These are phyloP conservation scores for Fraxinus americana DNA, from an alignment of 257 asterid species.

Conservation along the genomic window DNA sequence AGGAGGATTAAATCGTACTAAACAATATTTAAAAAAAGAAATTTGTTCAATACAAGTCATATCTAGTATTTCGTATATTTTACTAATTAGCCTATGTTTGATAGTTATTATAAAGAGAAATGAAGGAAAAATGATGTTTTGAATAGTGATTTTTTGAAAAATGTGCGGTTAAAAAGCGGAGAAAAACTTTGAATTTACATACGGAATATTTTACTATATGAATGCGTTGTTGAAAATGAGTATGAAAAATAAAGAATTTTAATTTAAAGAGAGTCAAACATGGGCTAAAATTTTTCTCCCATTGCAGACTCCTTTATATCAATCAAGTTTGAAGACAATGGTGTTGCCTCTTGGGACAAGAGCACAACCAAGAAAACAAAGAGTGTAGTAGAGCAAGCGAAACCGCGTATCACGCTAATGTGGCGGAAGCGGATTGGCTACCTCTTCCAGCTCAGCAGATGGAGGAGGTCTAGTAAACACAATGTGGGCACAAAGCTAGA, in stretches of 20 bases:
- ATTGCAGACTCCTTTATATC: slow-evolving; percentile 87
- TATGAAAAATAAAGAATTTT: too few relatives aligned
- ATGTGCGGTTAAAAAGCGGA: too few relatives aligned
- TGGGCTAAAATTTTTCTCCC: background rate
- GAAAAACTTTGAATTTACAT: too few relatives aligned
- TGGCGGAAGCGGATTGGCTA: slow-evolving; percentile 87
- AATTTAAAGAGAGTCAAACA: too few relatives aligned
- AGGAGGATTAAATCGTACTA: background rate
- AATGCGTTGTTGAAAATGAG: too few relatives aligned
- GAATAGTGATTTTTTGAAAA: too few relatives aligned
- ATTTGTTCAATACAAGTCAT: background rate
- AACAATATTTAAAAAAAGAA: background rate
- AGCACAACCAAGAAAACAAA: slow-evolving; percentile 32
- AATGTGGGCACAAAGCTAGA: slow-evolving; percentile 60
- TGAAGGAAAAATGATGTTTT: too few relatives aligned
- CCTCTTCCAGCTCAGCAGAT: slow-evolving; percentile 65
- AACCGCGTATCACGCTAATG: slow-evolving; percentile 52
- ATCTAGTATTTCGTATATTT: background rate
- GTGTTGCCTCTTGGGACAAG: slow-evolving; percentile 59
- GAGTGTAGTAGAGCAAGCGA: slow-evolving; percentile 56
- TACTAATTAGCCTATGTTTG: background rate
- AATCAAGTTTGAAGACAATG: slow-evolving; percentile 81
- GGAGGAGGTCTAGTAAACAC: slow-evolving; percentile 64
- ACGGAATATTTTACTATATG: too few relatives aligned
- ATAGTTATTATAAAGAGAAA: too few relatives aligned